Evolutionary conservation across 192 early-diverging fungal species (phyloP), one percentile per base, ranked within the genome.

Genomic region (Chytriomyces sp.): DNA sequence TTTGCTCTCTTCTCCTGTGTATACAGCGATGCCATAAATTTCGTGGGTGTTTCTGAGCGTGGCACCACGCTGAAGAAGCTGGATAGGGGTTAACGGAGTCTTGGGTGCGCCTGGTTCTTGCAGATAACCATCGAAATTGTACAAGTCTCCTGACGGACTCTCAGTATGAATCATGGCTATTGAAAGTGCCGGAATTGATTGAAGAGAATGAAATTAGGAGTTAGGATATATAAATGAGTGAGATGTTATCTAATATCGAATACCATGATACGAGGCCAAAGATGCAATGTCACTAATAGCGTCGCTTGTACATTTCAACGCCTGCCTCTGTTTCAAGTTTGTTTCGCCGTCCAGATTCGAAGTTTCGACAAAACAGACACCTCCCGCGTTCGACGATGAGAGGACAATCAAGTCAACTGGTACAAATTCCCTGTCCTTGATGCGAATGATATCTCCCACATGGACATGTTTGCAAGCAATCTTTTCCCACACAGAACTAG

Each of bases 311-410:
- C 74, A 83, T 50, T 85, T 86, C 47, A 79, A 49, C 11, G 78
- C 91, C 75, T 93, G 91, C 70, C 89, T 84, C 78, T 93, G 92
- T 85, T 96, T 96, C 46, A 96, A 84, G 84, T 94, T 95, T 13
- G 94, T 94, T 74, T 96, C 95, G 50, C 95, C 95, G 78, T 96
- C 95, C 66, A 96, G 83, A 18, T 92, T 90, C 0, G 94, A 90
- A 0, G 95, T 96, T 79, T 96, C 94, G 44, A 96, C 91, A 86
- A 90, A 95, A 67, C 93, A 95, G 45, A 86, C 86, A 45, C 92
- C 93, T 63, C 94, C 90, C 47, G 86, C 87, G 7, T 90, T 89
- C 18, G 90, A 84, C 4, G 93, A 90, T 18, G 87, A 85, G 26
- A 96, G 64, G 64, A 96, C 82, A 4, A 96, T 72, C 69, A 93